Evolutionary conservation across 2,329 filamentous ascomycete species (phyloP).

Genomic region (Lasiodiplodia sp.): DNA sequence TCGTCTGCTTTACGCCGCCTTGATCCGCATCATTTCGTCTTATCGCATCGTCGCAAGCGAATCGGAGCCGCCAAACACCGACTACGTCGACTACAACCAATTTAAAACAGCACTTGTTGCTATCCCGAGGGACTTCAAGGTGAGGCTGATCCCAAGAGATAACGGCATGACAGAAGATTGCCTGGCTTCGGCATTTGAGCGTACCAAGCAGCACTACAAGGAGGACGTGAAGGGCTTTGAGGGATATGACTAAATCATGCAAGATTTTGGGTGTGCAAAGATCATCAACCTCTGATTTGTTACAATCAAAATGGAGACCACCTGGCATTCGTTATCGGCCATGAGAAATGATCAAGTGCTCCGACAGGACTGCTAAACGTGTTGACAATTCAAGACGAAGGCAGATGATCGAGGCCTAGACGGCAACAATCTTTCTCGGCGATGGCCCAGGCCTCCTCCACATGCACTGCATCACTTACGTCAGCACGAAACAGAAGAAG

Average conservation of each 20-base stretch:
- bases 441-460: constrained; percentile 5
- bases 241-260: constrained; percentile 5
- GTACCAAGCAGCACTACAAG: constrained; percentile 60
- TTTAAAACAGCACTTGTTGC: constrained; percentile 67
- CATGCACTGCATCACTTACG: constrained; percentile 2
- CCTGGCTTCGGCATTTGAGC: constrained; percentile 51
- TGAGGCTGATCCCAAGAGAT: constrained; percentile 63
- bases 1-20: constrained; percentile 58
- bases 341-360: too few species aligned
- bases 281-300: background rate
- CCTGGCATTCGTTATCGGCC: too few species aligned
- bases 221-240: constrained; percentile 37
- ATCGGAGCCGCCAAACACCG: constrained; percentile 63
- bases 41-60: constrained; percentile 60
- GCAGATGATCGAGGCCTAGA: background rate
- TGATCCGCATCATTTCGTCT: constrained; percentile 57
- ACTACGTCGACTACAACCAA: constrained; percentile 69
- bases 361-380: too few species aligned
- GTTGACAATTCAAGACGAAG: too few species aligned
- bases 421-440: constrained; percentile 15
- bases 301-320: background rate
- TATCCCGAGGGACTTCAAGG: constrained; percentile 65
- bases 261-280: background rate
- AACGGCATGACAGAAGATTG: constrained; percentile 48
- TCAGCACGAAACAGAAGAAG: background rate